phyloP scores from a whole-genome alignment of 257 asterid species.

The Striga asiatica region DNA sequence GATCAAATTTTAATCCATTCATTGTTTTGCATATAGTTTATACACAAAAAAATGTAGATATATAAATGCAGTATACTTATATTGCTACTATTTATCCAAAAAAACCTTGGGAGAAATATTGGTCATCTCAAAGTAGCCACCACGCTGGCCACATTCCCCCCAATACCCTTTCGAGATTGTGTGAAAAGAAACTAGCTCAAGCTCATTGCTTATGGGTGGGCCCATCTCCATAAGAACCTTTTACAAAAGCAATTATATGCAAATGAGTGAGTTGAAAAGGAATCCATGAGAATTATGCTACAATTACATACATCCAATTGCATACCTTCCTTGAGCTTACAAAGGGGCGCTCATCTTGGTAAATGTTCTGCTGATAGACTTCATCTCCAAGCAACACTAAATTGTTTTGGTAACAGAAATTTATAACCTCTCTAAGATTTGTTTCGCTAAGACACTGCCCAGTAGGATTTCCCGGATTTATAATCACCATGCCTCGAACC shows the following conservation, averaged over 20 bases:
- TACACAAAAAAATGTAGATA: too few species aligned
- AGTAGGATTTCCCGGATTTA: constrained; percentile 96
- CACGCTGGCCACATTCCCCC: constrained; percentile 99
- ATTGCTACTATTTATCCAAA: neutral
- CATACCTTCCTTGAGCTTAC: constrained; percentile 81
- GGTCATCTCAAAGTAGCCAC: constrained; percentile 98
- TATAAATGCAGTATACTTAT: too few species aligned
- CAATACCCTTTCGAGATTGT: constrained; percentile 92
- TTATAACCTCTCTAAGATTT: constrained; percentile 54
- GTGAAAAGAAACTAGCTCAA: constrained; percentile 90
- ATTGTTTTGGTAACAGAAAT: constrained; percentile 74
- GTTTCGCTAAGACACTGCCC: constrained; percentile 93
- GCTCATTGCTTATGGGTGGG: constrained; percentile 66
- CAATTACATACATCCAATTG: neutral
- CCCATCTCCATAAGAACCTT: constrained; percentile 95
- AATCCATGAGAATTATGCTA: neutral
- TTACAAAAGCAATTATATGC: neutral
- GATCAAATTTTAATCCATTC: too few species aligned
- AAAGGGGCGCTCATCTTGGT: constrained; percentile 97
- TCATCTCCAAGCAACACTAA: constrained; percentile 86
- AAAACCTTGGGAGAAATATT: constrained; percentile 74
- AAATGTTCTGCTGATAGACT: constrained; percentile 95
- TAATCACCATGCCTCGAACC: constrained; percentile 99
- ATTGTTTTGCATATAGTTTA: too few species aligned
- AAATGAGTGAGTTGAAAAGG: neutral